Conservation (phyloP, 306 rosid genomes). For the Cucumis cinereus region DNA sequence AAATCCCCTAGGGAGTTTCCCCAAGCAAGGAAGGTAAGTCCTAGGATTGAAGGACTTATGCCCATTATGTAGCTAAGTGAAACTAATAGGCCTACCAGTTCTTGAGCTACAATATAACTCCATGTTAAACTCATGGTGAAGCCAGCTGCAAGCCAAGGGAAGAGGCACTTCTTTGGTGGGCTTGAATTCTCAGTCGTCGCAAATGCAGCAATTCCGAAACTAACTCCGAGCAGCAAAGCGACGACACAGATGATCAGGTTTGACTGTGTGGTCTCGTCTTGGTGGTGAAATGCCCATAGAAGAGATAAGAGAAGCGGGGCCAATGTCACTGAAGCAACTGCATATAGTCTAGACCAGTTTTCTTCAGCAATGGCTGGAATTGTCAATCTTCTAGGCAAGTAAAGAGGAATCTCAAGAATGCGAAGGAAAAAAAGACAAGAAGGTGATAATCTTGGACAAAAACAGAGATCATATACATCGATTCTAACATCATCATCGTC, state of each 20-base stretch:
- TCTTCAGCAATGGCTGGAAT: conserved; percentile 65
- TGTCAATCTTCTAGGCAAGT: conserved; percentile 62
- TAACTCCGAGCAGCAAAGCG: conserved; percentile 30
- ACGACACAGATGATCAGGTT: conserved; percentile 19
- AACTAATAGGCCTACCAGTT: conserved; percentile 47
- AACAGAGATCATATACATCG: background rate
- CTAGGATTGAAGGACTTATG: conserved; percentile 65
- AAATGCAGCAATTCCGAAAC: conserved; percentile 36
- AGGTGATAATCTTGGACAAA: background rate
- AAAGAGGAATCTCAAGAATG: conserved; percentile 51
- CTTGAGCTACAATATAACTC: conserved; percentile 66
- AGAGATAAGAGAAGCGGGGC: conserved; percentile 52
- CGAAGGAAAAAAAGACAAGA: background rate
- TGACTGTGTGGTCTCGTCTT: conserved; percentile 10
- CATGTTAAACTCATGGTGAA: conserved; percentile 69
- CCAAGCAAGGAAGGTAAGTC: conserved; percentile 84
- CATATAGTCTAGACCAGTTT: conserved; percentile 60
- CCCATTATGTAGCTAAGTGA: conserved; percentile 58
- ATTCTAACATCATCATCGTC: background rate
- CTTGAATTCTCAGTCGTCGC: conserved; percentile 29
- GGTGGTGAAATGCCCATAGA: conserved; percentile 27
- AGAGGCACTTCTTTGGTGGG: conserved; percentile 51
- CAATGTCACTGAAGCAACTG: conserved; percentile 47
- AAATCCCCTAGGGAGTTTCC: conserved; percentile 81
- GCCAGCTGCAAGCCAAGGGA: conserved; percentile 60